Evolutionary conservation across 257 asterid genomes (phyloP), one percentile per base, ranked within the genome.

Genomic region (Solanum phureja): DNA sequence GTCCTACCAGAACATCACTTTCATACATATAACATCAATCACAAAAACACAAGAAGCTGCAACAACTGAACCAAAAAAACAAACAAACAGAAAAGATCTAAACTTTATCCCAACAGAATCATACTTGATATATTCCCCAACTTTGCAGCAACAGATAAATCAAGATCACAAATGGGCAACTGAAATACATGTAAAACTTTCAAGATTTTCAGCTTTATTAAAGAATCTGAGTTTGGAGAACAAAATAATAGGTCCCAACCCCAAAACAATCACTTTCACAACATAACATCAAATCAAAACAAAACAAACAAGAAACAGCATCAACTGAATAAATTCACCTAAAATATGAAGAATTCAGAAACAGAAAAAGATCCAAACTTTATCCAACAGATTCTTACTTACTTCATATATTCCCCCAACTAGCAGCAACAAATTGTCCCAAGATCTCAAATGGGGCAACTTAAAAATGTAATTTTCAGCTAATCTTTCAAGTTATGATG

Each of bases 61-160:
- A 21, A 33, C 83, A 90, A 83, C 88, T 86, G 1, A 46, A 90
- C 42, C 11, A 18, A 7, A 3, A 71, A 71, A 56, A 49, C 69
- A 24, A 16, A 29, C 24, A 49, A 49, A 49, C 7, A 82, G 86
- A 82, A 83, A 90, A 92, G 71, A 91, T 37, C 49, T 73, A 75
- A 69, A 42, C 56, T 87, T 62, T 21, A 83, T 83, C 86, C 83
- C 60, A 44, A 84, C 31, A 72, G 23, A 89, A 46, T 85, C 88
- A 34, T 88, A 88, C 76, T 84, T 68, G 87, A 87, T 74, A 86
- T 42, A 91, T 49, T 40, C 83, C 66, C 81, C 72, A 85, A 74
- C 35, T 69, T 89, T 75, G 64, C 89, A 88, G 90, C 84, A 81
- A 81, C 24, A 49, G 18, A 49, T 9, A 16, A 21, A 29, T 19